These are phyloP conservation scores for Erigeron philadelphicus DNA, from an alignment of 140 eudicot species.

Conservation along the genomic window DNA sequence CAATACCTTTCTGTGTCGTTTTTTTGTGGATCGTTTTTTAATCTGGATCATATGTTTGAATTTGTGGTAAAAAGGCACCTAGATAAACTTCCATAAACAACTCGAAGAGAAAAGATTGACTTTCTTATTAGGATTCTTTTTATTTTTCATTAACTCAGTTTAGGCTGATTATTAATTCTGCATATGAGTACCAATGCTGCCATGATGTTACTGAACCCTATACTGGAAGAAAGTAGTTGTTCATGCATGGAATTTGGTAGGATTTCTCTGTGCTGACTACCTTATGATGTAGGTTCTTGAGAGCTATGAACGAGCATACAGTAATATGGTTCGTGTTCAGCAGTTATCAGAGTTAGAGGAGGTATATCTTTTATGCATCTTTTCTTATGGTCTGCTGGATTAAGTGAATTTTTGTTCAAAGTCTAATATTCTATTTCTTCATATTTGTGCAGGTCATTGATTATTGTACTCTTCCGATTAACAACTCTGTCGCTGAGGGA, in stretches of 20 bases:
- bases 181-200: not conserved
- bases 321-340: constrained; percentile 95
- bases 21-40: not conserved
- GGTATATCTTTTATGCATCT: constrained; percentile 37
- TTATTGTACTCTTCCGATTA: constrained; percentile 85
- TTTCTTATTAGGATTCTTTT: not conserved
- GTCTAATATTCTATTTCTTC: constrained; percentile 1
- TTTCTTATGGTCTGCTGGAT: constrained; percentile 6
- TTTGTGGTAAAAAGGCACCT: not conserved
- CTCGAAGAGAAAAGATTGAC: not conserved
- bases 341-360: constrained; percentile 95
- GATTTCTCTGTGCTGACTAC: constrained; percentile 17
- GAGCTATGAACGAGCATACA: constrained; percentile 98
- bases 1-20: not conserved
- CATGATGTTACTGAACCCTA: not conserved
- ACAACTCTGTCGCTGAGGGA: constrained; percentile 73
- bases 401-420: constrained; percentile 10
- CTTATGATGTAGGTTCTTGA: constrained; percentile 66
- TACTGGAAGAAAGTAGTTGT: not conserved
- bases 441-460: constrained; percentile 70
- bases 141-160: not conserved
- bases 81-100: not conserved
- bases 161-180: not conserved
- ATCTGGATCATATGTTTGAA: not conserved
- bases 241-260: constrained; percentile 11